phyloP scores from a whole-genome alignment of 2,329 filamentous ascomycete species.

The Epichloe sibirici region DNA sequence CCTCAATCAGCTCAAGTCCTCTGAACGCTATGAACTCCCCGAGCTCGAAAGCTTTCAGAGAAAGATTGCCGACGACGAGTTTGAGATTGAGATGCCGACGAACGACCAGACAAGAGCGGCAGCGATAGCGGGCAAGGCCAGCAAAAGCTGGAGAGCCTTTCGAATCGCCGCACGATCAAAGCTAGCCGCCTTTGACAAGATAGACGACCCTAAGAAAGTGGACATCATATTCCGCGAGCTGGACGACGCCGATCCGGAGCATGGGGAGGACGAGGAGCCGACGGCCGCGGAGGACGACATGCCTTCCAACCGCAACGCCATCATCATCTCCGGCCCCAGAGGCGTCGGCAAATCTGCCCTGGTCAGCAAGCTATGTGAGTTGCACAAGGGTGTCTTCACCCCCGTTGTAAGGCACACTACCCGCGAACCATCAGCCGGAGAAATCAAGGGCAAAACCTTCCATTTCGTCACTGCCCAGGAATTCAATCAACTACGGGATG shows the following conservation, averaged over 20 bases:
- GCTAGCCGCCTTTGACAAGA: conserved; percentile 71
- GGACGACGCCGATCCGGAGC: conserved; percentile 24
- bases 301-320: conserved; percentile 38
- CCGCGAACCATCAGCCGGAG: conserved; percentile 34
- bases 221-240: conserved; percentile 42
- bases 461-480: conserved; percentile 43
- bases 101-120: conserved; percentile 43
- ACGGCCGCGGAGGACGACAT: conserved; percentile 22
- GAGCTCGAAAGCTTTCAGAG: conserved; percentile 57
- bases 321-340: conserved; percentile 56
- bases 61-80: conserved; percentile 65
- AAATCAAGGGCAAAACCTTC: conserved; percentile 38
- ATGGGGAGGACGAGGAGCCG: conserved; percentile 18
- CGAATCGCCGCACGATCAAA: conserved; percentile 65
- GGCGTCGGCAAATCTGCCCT: conserved; percentile 53
- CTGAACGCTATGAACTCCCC: conserved; percentile 54
- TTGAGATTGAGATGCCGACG: conserved; percentile 75
- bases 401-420: conserved; percentile 44
- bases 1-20: conserved; percentile 57
- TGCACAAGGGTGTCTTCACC: conserved; percentile 54
- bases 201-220: conserved; percentile 69
- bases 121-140: conserved; percentile 61
- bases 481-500: conserved; percentile 46
- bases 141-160: conserved; percentile 82
- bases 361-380: conserved; percentile 48